phyloP scores from a whole-genome alignment of 2,329 filamentous ascomycete genomes.

The Curvularia hawaiiensis region DNA sequence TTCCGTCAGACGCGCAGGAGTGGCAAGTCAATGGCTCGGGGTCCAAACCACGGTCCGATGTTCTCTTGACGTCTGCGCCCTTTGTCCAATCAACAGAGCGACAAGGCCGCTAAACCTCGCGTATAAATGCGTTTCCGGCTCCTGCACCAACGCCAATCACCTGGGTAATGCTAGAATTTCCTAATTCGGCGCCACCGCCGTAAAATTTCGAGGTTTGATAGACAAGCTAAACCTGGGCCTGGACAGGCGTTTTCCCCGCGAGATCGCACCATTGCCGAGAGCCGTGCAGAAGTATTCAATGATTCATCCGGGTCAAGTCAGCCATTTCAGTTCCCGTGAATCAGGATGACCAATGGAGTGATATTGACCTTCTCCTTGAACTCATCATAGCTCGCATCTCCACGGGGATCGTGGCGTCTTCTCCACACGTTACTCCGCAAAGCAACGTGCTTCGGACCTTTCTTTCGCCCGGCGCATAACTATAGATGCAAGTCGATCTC shows the following conservation, averaged over 20 bases:
- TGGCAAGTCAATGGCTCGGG: conserved; percentile 11
- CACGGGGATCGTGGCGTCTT: conserved; percentile 29
- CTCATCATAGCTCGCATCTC: conserved; percentile 12
- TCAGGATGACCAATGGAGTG: conserved; percentile 4
- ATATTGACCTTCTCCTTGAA: background rate
- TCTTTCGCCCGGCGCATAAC: conserved; percentile 10
- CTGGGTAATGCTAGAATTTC: conserved; percentile 13
- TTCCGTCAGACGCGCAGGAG: conserved; percentile 3
- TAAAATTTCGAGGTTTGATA: background rate
- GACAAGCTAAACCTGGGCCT: conserved; percentile 1
- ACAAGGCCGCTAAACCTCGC: conserved; percentile 9
- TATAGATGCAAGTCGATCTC: conserved; percentile 16
- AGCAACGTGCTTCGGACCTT: conserved; percentile 5
- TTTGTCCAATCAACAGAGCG: conserved; percentile 15
- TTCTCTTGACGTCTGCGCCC: background rate
- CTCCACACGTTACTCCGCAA: conserved; percentile 24
- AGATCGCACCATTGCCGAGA: conserved; percentile 1
- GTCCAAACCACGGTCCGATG: conserved; percentile 9
- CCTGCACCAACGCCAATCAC: conserved; percentile 1
- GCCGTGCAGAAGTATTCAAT: background rate
- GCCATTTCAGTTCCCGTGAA: conserved; percentile 5
- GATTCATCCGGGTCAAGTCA: conserved; percentile 15
- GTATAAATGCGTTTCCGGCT: conserved; percentile 21
- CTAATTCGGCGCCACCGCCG: conserved; percentile 9
- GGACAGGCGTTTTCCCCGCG: conserved; percentile 4